phyloP scores from a whole-genome alignment of 1,284 basidiomycete genomes.

The Cryptococcus amylolentus region DNA sequence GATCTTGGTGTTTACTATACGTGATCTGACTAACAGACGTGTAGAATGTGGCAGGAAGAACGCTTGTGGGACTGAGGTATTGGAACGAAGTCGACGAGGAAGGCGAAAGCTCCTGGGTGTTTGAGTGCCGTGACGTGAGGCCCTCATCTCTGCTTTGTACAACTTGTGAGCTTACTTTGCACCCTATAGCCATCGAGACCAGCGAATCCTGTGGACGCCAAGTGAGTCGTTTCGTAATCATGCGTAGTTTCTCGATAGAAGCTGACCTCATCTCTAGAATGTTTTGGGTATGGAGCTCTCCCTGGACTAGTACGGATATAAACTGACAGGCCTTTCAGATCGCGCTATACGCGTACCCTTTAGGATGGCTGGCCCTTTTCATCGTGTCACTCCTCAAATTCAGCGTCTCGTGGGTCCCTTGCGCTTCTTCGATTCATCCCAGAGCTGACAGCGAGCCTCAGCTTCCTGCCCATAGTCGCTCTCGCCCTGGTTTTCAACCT shows the following conservation, averaged over 20 bases:
- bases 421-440: conserved; percentile 5
- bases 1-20: not conserved
- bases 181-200: conserved; percentile 72
- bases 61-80: conserved; percentile 83
- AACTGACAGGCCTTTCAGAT: conserved; percentile 54
- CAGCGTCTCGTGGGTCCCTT: conserved; percentile 65
- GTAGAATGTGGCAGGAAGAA: conserved; percentile 86
- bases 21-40: conserved; percentile 1
- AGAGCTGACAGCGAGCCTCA: conserved; percentile 10
- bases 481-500: conserved; percentile 87
- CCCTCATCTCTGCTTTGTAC: not conserved
- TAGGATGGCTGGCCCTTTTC: conserved; percentile 77
- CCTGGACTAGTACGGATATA: not conserved
- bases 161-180: not conserved
- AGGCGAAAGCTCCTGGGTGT: conserved; percentile 93
- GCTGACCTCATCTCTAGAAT: conserved; percentile 56
- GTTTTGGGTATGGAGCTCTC: conserved; percentile 68
- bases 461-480: conserved; percentile 80
- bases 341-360: conserved; percentile 83
- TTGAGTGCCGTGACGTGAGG: conserved; percentile 84
- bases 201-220: conserved; percentile 84
- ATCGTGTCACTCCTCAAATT: conserved; percentile 85
- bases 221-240: conserved; percentile 53
- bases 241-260: not conserved
- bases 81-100: conserved; percentile 98